phyloP scores from a whole-genome alignment of 257 asterid species.

The Buddleja alternifolia region DNA sequence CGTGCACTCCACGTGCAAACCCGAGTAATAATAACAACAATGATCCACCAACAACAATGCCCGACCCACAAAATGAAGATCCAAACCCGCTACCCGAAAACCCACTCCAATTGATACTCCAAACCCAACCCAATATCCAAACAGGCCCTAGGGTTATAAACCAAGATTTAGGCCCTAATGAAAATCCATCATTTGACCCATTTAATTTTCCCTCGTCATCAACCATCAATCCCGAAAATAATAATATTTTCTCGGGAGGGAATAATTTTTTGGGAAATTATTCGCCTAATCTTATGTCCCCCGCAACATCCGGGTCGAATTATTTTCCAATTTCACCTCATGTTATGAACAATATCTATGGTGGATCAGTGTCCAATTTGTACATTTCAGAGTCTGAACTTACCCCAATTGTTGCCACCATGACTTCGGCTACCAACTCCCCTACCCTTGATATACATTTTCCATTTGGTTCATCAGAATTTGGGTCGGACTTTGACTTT shows the following conservation, averaged over 20 bases:
- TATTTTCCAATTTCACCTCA: conserved; percentile 32
- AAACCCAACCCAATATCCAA: conserved; percentile 38
- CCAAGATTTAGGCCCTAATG: conserved; percentile 14
- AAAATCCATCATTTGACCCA: conserved; percentile 24
- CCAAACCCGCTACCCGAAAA: conserved; percentile 26
- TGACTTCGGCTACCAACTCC: conserved; percentile 42
- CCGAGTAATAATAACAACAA: not conserved
- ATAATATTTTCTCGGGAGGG: conserved; percentile 16
- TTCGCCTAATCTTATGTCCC: conserved; percentile 28
- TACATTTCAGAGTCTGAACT: conserved; percentile 33
- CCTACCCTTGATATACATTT: conserved; percentile 30
- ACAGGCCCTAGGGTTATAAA: conserved; percentile 45
- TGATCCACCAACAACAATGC: conserved; percentile 14
- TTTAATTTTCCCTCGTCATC: conserved; percentile 35
- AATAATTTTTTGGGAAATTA: conserved; percentile 22
- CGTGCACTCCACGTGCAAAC: conserved; percentile 35
- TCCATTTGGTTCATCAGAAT: conserved; percentile 43
- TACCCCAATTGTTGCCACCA: conserved; percentile 33
- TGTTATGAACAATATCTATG: conserved; percentile 21
- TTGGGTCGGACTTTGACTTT: conserved; percentile 45
- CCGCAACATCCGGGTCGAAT: conserved; percentile 26
- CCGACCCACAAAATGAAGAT: conserved; percentile 17
- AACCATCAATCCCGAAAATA: conserved; percentile 31
- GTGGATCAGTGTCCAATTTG: conserved; percentile 33
- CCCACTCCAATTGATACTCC: conserved; percentile 17